Conservation (phyloP, 106 monocot species). For the Apostasia ramifera region DNA sequence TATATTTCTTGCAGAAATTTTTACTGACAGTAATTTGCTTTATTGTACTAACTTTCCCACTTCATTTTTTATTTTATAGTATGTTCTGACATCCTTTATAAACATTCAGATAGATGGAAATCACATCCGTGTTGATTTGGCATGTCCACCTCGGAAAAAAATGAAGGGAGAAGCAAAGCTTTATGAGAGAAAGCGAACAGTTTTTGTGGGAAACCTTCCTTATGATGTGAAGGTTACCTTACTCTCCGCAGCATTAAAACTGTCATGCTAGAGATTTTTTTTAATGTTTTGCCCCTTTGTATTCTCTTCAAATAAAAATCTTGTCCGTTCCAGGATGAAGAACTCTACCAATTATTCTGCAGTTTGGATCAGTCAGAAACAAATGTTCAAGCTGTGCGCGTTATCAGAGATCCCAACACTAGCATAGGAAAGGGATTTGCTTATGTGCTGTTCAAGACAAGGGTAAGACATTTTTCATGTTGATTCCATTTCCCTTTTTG, state of each 20-base stretch:
- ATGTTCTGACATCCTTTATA: background rate
- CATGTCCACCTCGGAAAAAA: slow-evolving; percentile 93
- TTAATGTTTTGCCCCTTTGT: background rate
- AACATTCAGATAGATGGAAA: slow-evolving; percentile 65
- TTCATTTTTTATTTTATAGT: slow-evolving; percentile 4
- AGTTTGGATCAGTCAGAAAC: slow-evolving; percentile 31
- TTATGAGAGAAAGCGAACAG: slow-evolving; percentile 82
- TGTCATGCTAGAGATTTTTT: background rate
- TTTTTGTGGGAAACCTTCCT: slow-evolving; percentile 95
- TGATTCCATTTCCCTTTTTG: background rate
- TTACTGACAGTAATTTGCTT: background rate
- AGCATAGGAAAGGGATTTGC: slow-evolving; percentile 95
- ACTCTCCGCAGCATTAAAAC: background rate
- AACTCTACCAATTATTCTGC: slow-evolving; percentile 78
- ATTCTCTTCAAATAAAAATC: background rate
- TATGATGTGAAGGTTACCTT: slow-evolving; percentile 81
- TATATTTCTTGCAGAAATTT: background rate
- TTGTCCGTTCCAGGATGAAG: slow-evolving; percentile 71
- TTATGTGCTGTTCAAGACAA: slow-evolving; percentile 84
- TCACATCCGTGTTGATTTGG: slow-evolving; percentile 93
- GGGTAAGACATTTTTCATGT: slow-evolving; percentile 43
- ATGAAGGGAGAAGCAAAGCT: slow-evolving; percentile 66
- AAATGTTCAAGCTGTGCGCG: slow-evolving; percentile 71
- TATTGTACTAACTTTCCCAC: background rate
- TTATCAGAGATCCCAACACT: slow-evolving; percentile 82